Evolutionary conservation across 345 rosid genomes (phyloP), one percentile per base, ranked within the genome.

Genomic region (Psidium guajava): DNA sequence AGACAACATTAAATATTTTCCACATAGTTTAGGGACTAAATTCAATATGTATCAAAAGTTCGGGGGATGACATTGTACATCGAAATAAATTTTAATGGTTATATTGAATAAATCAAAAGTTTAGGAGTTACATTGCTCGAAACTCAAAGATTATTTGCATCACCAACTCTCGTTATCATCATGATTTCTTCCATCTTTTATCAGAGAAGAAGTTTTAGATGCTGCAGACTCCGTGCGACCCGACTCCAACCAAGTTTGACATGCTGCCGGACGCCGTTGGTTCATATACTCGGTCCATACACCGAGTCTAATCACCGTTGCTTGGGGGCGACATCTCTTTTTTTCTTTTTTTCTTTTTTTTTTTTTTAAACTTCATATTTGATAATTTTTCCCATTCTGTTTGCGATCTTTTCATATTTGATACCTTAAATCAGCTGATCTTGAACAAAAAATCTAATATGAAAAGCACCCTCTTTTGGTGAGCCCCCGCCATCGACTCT

Each of bases 311-410:
- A 69, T 32, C 3, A 0, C 24, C 40, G 8, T 9, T 9, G 25
- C 24, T 69, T 0, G 2, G 2, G 2, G 80, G 25, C 14, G 2
- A 20, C 0, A 0, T 4, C 10, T 32, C 80, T 6, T 8, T 8
- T 32, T 4, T 5, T 28, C 47, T 6, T 18, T 4, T 69, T 64
- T 64, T 15, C 6, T 44, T 6, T 44, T 44, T 8, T 32, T 4
- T 5, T 32, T 42, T 6, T 18, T 8, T 69, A 3, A 69, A 32
- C 13, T 69, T 36, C 12, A 5, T 69, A 69, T 32, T 16, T 69
- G 12, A 36, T 36, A 36, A 0, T 28, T 2, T 32, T 16, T 64
- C 15, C 2, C 11, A 18, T 11, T 69, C 24, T 8, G 3, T 32
- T 36, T 22, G 5, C 6, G 6, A 20, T 69, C 20, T 36, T 9